Evolutionary conservation across 768 basidiomycete species (phyloP), one percentile per base, ranked within the genome.

Genomic region (Suillus paluster): DNA sequence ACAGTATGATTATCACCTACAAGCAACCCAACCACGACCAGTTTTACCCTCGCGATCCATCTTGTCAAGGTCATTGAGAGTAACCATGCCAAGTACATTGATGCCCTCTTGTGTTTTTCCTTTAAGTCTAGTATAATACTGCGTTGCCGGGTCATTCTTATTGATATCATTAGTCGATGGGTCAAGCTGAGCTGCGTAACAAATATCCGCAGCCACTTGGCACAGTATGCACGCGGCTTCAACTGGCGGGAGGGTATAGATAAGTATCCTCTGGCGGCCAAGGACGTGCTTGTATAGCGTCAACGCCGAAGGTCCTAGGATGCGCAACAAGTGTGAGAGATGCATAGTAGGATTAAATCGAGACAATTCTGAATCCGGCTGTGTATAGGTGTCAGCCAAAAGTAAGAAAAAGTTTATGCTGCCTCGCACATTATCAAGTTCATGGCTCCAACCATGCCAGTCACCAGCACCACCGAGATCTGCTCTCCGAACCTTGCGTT

Each of bases 1-100:
- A 52, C 33, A 21, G 57, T 44, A 60, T n/a, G 27, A 21, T 17
- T n/a, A 21, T 45, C 11, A 77, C 84, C 64, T 72, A 84, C 92
- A 94, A 36, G 92, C 92, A 58, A 94, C 85, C 92, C 92, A 95
- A 21, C 92, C 92, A 7, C 83, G 78, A 6, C 90, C 90, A 2
- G 75, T 80, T 65, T 78, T 75, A 30, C 82, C 81, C 71, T 89
- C 90, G 19, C 75, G 72, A 58, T 83, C 75, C 58, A 94, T 70
- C 63, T 84, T 80, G 62, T 87, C 86, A 46, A 92, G 72, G 70
- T 95, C 93, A 50, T 80, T 86, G 0, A 95, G 80, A 0, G 91
- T 94, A 34, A 94, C 83, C 84, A 92, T 88, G 0, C 92, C 93
- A 3, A 95, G 81, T 2, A 92, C 90, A 62, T 79, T 84, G 59